Base-by-base conservation (phyloP, 306 rosid genomes). In the Quercus glauca region DNA sequence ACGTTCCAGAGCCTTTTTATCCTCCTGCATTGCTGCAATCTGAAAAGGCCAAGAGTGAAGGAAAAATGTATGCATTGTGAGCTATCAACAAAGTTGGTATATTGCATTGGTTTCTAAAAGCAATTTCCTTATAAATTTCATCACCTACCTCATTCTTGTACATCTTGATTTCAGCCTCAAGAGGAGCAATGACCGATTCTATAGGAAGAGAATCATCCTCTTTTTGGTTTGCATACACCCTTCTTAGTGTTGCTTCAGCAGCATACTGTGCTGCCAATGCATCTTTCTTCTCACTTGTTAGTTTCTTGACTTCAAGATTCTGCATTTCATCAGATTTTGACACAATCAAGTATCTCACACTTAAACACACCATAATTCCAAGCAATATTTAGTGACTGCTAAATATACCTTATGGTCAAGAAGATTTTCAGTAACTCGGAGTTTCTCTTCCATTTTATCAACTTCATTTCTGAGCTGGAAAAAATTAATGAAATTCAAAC, bases 221-320 rank as follows among this genome's bases (percentile, higher is more conserved):
- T 86, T 80, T 90, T 75, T 85, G 91, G 80, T 87, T 89, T 19
- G 89, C 82, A 68, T 91, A 77, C 31, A 92, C 79, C 89, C 94
- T 89, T 84, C 97, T 83, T 52, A 95, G 96, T 69, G 98, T 71
- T 83, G 91, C 91, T 89, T 95, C 99, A 45, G 93, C 98, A 41
- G 99, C 96, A 83, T 85, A 92, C 73, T 92, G 98, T 26, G 96
- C 99, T 1, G 97, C 91, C 87, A 91, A 69, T 67, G 97, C 98
- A 37, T 92, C 92, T 83, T 87, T 90, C 90, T 87, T 95, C 71
- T 95, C 99, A 8, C 79, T 86, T 18, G 85, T 81, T 71, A 89
- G 75, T 80, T 82, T 95, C 91, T 86, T 95, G 84, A 89, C 82
- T 82, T 95, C 98, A 74, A 92, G 89, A 78, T 92, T 91, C 99